phyloP scores from a whole-genome alignment of 139 green algal species.

The Gonium pectorale region DNA sequence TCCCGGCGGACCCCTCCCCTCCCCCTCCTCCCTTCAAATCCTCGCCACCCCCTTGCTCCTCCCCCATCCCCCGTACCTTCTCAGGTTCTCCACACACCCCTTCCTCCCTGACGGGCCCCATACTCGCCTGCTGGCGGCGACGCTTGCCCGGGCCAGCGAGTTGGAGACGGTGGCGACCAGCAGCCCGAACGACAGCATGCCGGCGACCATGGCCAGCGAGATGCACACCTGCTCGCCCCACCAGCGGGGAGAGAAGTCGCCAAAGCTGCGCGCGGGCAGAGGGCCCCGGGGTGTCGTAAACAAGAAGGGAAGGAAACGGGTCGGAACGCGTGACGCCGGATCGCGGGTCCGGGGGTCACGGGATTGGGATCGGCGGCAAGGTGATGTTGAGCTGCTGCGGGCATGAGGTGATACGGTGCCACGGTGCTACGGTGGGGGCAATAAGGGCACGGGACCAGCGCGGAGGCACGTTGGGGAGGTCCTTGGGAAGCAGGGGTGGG shows the following conservation, averaged over 20 bases:
- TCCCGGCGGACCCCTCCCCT: background rate
- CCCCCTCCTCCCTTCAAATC: background rate
- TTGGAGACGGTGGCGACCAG: conserved; percentile 23
- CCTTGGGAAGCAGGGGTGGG: too few species aligned
- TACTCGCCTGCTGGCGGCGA: background rate
- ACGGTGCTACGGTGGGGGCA: too few species aligned
- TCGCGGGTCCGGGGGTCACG: too few species aligned
- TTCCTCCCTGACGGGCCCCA: background rate
- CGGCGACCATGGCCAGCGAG: conserved; percentile 6
- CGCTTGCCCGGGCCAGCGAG: background rate
- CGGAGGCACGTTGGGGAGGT: too few species aligned
- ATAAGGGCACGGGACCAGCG: too few species aligned
- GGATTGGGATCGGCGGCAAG: too few species aligned
- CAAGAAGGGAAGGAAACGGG: too few species aligned
- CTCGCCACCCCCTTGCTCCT: background rate
- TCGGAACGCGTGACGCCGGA: too few species aligned
- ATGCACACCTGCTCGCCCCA: conserved; percentile 35
- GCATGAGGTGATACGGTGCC: too few species aligned
- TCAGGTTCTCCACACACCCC: background rate
- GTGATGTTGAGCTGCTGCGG: too few species aligned
- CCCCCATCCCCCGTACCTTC: background rate
- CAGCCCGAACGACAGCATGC: conserved; percentile 27
- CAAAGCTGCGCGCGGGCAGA: conserved; percentile 19
- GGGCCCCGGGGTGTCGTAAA: too few species aligned
- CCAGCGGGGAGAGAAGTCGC: conserved; percentile 36